Percentiles rank a stretch among this genome's conserved stretches.
These are phyloP conservation scores for Suhomyces yuchorum DNA, from an alignment of 1,139 yeast genomes.

Conservation along the genomic window DNA sequence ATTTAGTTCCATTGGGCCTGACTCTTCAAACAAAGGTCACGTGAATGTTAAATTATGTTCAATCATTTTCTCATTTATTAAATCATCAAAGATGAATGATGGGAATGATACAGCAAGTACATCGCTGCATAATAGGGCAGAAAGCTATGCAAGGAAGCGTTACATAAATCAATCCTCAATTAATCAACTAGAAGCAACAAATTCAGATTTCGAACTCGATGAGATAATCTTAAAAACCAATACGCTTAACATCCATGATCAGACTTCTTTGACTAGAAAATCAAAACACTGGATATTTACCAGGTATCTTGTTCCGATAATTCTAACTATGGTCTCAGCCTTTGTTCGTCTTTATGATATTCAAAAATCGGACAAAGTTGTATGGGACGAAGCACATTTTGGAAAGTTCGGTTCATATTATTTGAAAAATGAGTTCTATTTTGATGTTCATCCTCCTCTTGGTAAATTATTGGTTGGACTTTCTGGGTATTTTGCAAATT, in stretches of 20 bases:
- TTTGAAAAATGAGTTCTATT: conserved; percentile 65
- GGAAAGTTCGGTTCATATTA: conserved; percentile 68
- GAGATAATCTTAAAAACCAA: conserved; percentile 20
- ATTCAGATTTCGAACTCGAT: conserved; percentile 13
- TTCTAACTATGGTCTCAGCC: conserved; percentile 60
- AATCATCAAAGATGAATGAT: background rate
- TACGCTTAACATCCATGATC: conserved; percentile 14
- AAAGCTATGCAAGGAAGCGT: background rate
- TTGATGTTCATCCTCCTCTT: conserved; percentile 79
- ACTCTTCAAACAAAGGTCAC: background rate
- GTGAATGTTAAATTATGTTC: background rate
- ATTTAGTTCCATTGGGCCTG: background rate
- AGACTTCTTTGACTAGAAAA: background rate
- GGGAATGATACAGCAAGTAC: background rate
- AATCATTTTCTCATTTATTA: background rate
- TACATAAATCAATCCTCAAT: background rate
- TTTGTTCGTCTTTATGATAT: conserved; percentile 70
- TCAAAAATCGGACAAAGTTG: conserved; percentile 63
- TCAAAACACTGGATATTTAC: conserved; percentile 17
- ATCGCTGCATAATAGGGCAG: background rate
- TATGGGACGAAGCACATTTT: conserved; percentile 97
- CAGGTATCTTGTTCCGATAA: conserved; percentile 33
- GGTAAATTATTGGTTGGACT: conserved; percentile 72
- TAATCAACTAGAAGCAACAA: background rate
- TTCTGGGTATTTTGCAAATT: conserved; percentile 68